Percentiles rank a stretch among this genome's conserved stretches.
These are phyloP conservation scores for Terfezia boudieri DNA, from an alignment of 495 filamentous ascomycete species.

Conservation along the genomic window DNA sequence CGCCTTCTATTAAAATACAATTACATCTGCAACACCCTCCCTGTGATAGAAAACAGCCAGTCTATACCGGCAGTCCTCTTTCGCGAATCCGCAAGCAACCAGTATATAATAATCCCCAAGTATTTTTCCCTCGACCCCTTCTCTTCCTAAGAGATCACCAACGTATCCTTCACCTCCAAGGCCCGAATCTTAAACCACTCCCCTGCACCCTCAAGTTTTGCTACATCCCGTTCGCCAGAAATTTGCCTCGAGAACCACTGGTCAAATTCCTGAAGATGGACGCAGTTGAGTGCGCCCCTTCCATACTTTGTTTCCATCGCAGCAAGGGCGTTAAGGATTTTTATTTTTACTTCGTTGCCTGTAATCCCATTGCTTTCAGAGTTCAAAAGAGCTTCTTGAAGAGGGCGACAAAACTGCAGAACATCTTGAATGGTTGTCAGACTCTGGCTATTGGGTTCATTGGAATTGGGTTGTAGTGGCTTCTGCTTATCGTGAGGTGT, in stretches of 20 bases:
- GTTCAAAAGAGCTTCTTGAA: neutral
- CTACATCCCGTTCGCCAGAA: neutral
- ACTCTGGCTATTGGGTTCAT: neutral
- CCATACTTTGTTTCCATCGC: neutral
- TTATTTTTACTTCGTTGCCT: neutral
- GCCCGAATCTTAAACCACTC: neutral
- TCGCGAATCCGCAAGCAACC: no score
- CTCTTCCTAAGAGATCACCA: no score
- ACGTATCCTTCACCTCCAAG: neutral
- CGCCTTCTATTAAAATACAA: no score
- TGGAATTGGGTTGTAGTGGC: neutral
- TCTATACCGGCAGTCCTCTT: no score
- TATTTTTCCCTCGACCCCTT: no score
- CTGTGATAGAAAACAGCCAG: no score
- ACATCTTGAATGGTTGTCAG: neutral
- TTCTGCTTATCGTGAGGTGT: neutral
- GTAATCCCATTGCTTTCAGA: neutral
- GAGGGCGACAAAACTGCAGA: neutral
- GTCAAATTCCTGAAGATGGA: neutral
- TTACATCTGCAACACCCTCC: no score
- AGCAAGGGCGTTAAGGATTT: neutral
- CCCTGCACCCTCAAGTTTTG: neutral
- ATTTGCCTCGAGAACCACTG: neutral
- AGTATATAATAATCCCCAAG: no score
- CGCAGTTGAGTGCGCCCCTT: neutral